Conservation (phyloP, 257 asterid genomes). For the Cynanchum wilfordii region DNA sequence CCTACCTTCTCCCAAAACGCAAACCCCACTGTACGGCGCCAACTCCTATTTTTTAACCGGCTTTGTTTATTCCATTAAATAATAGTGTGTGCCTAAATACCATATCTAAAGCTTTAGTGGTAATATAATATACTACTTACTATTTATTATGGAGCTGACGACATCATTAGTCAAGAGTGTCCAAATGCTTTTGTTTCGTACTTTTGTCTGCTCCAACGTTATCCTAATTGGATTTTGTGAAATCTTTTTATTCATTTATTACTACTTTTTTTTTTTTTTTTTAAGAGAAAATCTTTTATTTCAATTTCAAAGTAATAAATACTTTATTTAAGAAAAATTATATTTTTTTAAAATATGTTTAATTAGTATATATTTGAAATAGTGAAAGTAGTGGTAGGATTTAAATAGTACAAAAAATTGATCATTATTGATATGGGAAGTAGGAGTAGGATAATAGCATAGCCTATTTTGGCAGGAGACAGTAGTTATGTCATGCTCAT, state of each 20-base stretch:
- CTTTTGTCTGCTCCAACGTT: conserved; percentile 10
- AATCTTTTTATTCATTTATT: not conserved
- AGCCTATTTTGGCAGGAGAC: not conserved
- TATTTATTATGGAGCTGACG: not conserved
- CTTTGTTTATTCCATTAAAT: not conserved
- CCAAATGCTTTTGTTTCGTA: conserved; percentile 7
- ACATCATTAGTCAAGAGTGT: not conserved
- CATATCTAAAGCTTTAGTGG: not conserved
- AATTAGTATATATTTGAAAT: too few species aligned
- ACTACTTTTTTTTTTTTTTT: too few species aligned
- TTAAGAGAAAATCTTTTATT: too few species aligned
- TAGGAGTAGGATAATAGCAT: not conserved
- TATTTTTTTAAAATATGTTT: too few species aligned
- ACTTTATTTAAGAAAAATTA: too few species aligned
- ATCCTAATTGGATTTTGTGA: not conserved
- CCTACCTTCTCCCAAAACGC: conserved; percentile 38
- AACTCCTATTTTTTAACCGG: conserved; percentile 12
- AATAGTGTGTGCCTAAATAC: not conserved
- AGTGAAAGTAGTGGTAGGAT: not conserved
- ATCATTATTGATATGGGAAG: not conserved
- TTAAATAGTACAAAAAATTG: not conserved
- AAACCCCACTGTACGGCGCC: conserved; percentile 55
- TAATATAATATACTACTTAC: too few species aligned
- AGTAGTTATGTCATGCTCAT: not conserved
- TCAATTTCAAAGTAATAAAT: too few species aligned